A percentile compares a stretch with the other conserved stretches of the same genome.
phyloP scores from a whole-genome alignment of 108 stramenopile species.

The Tribonema minus region DNA sequence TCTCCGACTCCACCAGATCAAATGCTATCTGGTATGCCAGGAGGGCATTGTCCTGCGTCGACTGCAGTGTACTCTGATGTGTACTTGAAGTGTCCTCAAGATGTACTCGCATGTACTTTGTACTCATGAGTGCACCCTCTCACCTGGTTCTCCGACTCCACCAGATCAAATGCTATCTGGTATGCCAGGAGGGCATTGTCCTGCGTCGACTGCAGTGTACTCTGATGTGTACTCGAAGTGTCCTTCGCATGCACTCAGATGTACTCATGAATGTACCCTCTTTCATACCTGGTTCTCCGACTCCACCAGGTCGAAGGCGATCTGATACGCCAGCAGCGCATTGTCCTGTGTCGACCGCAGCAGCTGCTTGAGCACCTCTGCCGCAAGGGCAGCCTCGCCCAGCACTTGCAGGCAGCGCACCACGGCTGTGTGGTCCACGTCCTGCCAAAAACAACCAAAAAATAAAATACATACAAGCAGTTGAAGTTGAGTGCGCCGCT shows the following conservation, averaged over 20 bases:
- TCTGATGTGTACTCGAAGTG: no score
- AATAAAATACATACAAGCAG: background rate
- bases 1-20: slow-evolving; percentile 47
- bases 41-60: slow-evolving; percentile 67
- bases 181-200: no score
- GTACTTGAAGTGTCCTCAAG: no score
- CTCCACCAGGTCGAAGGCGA: slow-evolving; percentile 71
- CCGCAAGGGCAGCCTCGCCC: slow-evolving; percentile 60
- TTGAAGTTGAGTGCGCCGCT: no score
- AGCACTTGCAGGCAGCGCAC: slow-evolving; percentile 71
- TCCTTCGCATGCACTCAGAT: no score
- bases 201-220: no score
- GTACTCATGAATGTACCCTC: no score
- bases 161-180: no score
- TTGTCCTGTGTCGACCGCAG: slow-evolving; percentile 37
- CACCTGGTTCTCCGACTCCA: no score
- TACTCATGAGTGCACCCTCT: no score
- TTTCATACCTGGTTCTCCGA: slow-evolving; percentile 15
- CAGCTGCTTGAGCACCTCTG: slow-evolving; percentile 64
- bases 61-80: no score
- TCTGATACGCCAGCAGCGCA: slow-evolving; percentile 83
- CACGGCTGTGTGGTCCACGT: slow-evolving; percentile 60
- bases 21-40: slow-evolving; percentile 93
- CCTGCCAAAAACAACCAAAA: slow-evolving; percentile 1
- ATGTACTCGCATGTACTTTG: no score